Evolutionary conservation across 768 basidiomycete genomes (phyloP).

Genomic region (Lentinula edodes): DNA sequence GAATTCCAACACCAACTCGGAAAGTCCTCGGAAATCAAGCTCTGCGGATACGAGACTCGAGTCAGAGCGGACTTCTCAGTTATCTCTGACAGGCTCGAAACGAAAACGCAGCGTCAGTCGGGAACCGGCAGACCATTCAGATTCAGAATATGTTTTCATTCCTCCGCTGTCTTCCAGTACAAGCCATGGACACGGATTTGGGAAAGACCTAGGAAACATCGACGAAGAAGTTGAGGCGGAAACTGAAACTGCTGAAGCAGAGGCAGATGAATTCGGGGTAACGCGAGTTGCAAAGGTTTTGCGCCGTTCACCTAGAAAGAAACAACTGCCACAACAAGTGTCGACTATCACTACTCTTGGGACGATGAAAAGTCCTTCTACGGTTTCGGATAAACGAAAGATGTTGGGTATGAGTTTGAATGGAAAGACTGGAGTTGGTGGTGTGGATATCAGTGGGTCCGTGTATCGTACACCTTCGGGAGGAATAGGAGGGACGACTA

Average conservation of each 20-base stretch:
- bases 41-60: not conserved
- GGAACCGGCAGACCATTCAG: not conserved
- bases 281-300: not conserved
- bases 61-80: not conserved
- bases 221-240: constrained; percentile 1
- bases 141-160: not conserved
- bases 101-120: not conserved
- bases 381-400: not conserved
- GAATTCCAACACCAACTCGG: not conserved
- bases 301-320: constrained; percentile 1
- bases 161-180: not conserved
- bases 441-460: not conserved
- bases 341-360: not conserved
- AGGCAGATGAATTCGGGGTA: not conserved
- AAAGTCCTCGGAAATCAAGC: not conserved
- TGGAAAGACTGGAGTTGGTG: not conserved
- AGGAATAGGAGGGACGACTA: not conserved
- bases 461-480: not conserved
- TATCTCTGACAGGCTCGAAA: not conserved
- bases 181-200: not conserved
- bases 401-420: constrained; percentile 1
- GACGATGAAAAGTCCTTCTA: not conserved
- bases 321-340: not conserved
- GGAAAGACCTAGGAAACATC: not conserved
- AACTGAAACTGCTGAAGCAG: not conserved